Conservation (phyloP, 805 yeast genomes). For the Myxozyma udenii region DNA sequence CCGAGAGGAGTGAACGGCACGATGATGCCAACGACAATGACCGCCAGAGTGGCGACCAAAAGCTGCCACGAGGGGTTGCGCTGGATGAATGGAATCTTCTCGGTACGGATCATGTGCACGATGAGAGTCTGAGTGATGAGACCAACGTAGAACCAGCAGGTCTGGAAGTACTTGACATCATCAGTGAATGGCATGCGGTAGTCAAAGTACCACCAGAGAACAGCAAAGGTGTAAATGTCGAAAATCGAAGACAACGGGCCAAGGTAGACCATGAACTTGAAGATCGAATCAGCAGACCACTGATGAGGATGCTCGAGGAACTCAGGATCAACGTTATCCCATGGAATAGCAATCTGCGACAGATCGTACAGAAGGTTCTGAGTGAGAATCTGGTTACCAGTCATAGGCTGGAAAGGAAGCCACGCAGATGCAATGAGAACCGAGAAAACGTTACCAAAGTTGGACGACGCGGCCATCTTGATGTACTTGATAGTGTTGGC, state of each 20-base stretch:
- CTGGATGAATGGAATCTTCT: conserved; percentile 30
- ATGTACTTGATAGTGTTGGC: conserved; percentile 41
- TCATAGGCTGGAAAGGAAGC: conserved; percentile 32
- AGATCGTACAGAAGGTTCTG: conserved; percentile 28
- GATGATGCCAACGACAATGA: conserved; percentile 22
- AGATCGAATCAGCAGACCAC: conserved; percentile 29
- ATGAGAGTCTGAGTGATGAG: conserved; percentile 29
- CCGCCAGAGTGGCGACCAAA: conserved; percentile 17
- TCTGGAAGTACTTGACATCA: conserved; percentile 27
- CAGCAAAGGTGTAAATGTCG: conserved; percentile 25
- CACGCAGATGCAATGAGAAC: conserved; percentile 44
- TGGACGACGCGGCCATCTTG: conserved; percentile 46
- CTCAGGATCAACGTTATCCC: conserved; percentile 30
- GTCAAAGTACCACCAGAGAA: conserved; percentile 24
- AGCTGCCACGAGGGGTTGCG: conserved; percentile 30
- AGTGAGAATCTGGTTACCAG: conserved; percentile 29
- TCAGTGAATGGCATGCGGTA: conserved; percentile 26
- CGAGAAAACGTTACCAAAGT: conserved; percentile 52
- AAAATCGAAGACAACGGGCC: conserved; percentile 29
- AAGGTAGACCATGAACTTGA: conserved; percentile 26
- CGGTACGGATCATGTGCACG: conserved; percentile 30
- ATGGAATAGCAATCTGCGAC: conserved; percentile 30
- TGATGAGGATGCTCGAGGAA: conserved; percentile 24
- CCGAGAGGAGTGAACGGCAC: conserved; percentile 29
- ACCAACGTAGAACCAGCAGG: conserved; percentile 30